Evolutionary conservation across 2,329 filamentous ascomycete genomes (phyloP), one percentile per base, ranked within the genome.

Genomic region (Triangularia verruculosa): DNA sequence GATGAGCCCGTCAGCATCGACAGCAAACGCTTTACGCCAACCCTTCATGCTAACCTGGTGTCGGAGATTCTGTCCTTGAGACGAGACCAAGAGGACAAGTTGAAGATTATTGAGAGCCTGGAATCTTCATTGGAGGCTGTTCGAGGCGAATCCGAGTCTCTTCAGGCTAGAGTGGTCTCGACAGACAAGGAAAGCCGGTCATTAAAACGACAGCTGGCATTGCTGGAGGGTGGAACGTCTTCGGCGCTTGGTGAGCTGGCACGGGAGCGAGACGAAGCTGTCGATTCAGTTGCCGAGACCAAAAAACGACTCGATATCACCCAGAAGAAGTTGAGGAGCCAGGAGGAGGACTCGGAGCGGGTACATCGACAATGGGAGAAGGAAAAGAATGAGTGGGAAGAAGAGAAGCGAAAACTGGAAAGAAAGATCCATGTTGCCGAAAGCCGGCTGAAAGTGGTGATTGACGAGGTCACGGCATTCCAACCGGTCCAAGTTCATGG

Each of bases 11-110:
- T 93, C 63, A 83, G 85, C 69, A 87, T 92, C 22, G 95, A 99
- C 73, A 93, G 95, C 2, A 87, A 94, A 61, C 86, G 95, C 39
- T 97, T 99, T 73, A 99, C 95, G 0, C 95, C 95, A 1, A 98
- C 93, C 0, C 79, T 99, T 11, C 95, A 98, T 75, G 95, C 95
- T 8, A 97, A 92, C 57, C 80, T 99, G 6, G 94, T 99, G 0
- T 94, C 94, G 0, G 95, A 99, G 75, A 99, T 99, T 67, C 80
- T 99, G 43, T 87, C 88, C 1, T 79, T 99, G 57, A 87, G 93
- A 22, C 85, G 95, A 63, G 95, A 99, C 68, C 86, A 98, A 66
- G 95, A 99, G 73, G 92, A 91, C 51, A 97, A 97, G 77, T 85
- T 89, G 53, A 91, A 87, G 70, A 84, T 92, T 60, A 97, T 99